Evolutionary conservation across 768 basidiomycete species (phyloP).

Genomic region (Panaeolus papilionaceus): DNA sequence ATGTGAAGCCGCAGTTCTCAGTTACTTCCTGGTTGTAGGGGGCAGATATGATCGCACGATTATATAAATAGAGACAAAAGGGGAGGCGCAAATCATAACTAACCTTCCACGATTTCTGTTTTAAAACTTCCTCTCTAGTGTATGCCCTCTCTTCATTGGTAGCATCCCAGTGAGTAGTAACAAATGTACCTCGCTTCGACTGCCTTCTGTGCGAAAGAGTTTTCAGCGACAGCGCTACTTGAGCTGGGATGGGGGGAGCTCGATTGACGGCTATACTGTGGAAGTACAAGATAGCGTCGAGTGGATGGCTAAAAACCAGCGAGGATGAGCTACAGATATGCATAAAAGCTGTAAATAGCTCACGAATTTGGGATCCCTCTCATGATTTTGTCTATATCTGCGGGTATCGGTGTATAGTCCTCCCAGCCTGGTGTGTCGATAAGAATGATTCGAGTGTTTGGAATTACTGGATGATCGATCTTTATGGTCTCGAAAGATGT

Average conservation of each 20-base stretch:
- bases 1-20: not conserved
- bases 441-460: not conserved
- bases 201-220: not conserved
- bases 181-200: not conserved
- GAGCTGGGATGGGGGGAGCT: not conserved
- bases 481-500: not conserved
- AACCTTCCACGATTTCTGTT: not conserved
- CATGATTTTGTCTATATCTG: constrained; percentile 7
- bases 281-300: constrained; percentile 7
- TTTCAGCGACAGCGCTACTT: not conserved
- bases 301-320: not conserved
- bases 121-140: not conserved
- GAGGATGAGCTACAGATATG: not conserved
- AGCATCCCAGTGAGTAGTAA: not conserved
- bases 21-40: not conserved
- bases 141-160: constrained; percentile 3
- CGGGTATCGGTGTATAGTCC: not conserved
- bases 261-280: constrained; percentile 3
- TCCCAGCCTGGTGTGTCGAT: constrained; percentile 6
- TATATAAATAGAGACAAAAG: not conserved
- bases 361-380: not conserved
- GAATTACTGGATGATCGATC: not conserved
- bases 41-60: not conserved
- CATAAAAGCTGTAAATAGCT: not conserved
- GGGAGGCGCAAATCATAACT: not conserved